Evolutionary conservation across 768 basidiomycete species (phyloP), one percentile per base, ranked within the genome.

Genomic region (Mycena capillaripes): DNA sequence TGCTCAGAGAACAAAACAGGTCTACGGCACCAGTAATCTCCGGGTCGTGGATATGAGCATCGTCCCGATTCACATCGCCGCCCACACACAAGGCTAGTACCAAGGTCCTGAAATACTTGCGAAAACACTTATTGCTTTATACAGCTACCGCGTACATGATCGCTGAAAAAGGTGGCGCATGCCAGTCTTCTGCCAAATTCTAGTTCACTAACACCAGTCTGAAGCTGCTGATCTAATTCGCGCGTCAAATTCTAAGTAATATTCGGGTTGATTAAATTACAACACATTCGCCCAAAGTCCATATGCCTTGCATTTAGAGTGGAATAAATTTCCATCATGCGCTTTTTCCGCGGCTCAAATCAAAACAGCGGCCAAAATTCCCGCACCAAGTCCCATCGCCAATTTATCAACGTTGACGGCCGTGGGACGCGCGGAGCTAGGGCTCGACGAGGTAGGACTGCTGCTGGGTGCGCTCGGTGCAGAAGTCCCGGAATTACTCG

Each of bases 1-100:
- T 7, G 44, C 16, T 46, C 6, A 57, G n/a, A 48, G 2, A 30
- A 36, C 32, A 10, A 23, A 21, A 2, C 48, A 86, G 85, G 89
- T 91, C 0, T 90, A 91, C 72, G 90, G 89, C 1, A 90, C 90
- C 3, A 82, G 77, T 55, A 90, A 90, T 70, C 64, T 91, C n/a
- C 85, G 90, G 1, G 19, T 66, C 23, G 57, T 57, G 21, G 55
- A 72, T 34, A 29, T 72, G 36, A 63, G 71, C 23, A 59, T 72
- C 34, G 29, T 72, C 27, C 71, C 71, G 9, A 27, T 72, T 11
- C 71, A 72, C 30, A 52, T 72, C 38, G 71, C 71, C 8, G 59
- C 66, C 0, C 71, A 72, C 34, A 72, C 70, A 2, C 73, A 70
- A 17, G 69, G 73, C 67, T 52, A 27, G 79, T 76, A 9, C n/a